phyloP scores from a whole-genome alignment of 768 basidiomycete genomes.

The Pisolithus orientalis region DNA sequence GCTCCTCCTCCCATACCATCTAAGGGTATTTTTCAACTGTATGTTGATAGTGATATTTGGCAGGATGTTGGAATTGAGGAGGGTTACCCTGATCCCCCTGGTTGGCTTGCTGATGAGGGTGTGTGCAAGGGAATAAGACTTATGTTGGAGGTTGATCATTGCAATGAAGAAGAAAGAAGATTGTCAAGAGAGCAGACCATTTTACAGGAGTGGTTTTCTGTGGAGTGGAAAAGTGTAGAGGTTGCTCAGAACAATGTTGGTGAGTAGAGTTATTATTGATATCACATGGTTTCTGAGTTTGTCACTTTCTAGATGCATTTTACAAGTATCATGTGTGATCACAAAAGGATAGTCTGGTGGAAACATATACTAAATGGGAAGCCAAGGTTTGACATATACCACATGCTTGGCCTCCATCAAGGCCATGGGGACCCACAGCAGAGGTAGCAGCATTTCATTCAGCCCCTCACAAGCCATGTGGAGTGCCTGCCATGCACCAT shows the following conservation, averaged over 20 bases:
- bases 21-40: constrained; percentile 22
- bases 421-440: background rate
- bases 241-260: background rate
- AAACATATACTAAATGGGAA: background rate
- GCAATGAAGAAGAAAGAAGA: no score
- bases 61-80: constrained; percentile 26
- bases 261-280: background rate
- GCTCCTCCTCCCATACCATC: constrained; percentile 18
- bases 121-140: no score
- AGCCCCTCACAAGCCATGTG: background rate
- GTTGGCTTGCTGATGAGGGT: constrained; percentile 2
- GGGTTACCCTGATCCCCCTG: constrained; percentile 7
- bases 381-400: background rate
- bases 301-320: background rate
- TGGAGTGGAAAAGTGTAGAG: background rate
- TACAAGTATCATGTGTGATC: background rate
- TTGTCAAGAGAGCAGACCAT: no score
- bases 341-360: background rate
- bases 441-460: background rate
- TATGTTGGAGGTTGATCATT: no score
- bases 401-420: background rate
- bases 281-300: background rate
- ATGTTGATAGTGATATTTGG: constrained; percentile 31
- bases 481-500: background rate
- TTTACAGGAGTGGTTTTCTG: no score